A percentile compares a stretch with the other conserved stretches of the same genome.
Evolutionary conservation across 2,329 filamentous ascomycete species (phyloP).

Genomic region (Colletotrichum falcatum): DNA sequence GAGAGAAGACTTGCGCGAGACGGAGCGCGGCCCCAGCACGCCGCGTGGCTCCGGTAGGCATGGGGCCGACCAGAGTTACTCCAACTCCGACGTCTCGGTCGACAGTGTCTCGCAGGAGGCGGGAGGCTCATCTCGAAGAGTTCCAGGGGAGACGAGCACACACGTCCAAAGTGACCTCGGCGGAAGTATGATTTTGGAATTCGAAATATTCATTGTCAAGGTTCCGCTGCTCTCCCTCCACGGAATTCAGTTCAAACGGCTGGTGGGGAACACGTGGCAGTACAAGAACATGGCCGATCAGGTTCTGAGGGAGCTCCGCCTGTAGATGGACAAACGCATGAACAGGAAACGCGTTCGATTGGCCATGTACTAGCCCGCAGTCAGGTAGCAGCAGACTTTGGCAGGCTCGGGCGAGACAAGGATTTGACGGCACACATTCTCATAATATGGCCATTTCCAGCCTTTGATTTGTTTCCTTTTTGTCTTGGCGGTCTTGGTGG

Average conservation of each 20-base stretch:
- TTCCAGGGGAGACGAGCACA: constrained; percentile 89
- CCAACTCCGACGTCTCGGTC: constrained; percentile 87
- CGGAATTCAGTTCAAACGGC: constrained; percentile 97
- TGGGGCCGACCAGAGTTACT: constrained; percentile 78
- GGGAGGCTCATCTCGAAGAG: constrained; percentile 64
- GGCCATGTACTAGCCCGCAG: neutral
- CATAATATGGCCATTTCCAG: constrained; percentile 4
- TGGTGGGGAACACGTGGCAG: constrained; percentile 96
- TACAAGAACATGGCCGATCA: constrained; percentile 99
- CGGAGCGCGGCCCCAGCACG: constrained; percentile 55
- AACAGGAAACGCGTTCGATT: neutral
- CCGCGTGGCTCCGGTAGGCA: constrained; percentile 59
- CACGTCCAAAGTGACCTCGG: constrained; percentile 92
- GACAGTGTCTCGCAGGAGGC: constrained; percentile 74
- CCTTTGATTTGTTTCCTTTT: constrained; percentile 12
- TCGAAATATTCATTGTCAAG: constrained; percentile 98
- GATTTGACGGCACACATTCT: constrained; percentile 9
- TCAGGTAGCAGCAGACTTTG: neutral
- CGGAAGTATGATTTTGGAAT: constrained; percentile 84
- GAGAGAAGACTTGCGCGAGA: constrained; percentile 77
- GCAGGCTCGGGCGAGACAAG: neutral
- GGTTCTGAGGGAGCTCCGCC: constrained; percentile 86
- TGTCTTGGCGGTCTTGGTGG: constrained; percentile 2
- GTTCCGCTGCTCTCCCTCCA: constrained; percentile 92
- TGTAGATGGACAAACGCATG: constrained; percentile 61